Base-by-base conservation (phyloP, 352 stramenopile genomes). In the Globisporangium spinosum region DNA sequence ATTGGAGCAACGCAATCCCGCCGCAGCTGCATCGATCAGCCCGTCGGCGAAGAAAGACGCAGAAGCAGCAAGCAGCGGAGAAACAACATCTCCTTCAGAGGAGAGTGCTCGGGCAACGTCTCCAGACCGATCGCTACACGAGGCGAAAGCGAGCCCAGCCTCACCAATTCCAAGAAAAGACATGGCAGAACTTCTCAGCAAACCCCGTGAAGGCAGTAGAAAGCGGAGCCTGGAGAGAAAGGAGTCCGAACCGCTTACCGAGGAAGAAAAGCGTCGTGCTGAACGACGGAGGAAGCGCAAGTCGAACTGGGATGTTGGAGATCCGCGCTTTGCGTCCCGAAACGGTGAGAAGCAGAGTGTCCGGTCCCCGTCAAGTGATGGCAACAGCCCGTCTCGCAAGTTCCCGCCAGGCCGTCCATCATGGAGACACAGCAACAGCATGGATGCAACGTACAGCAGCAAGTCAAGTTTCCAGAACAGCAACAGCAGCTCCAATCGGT, bases 271-370 rank as follows among this genome's bases (percentile, higher is more conserved):
- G n/a, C 80, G 81, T 3, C 80, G 85, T 51, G 79, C 83, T 6
- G 81, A 90, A 69, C 76, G 83, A 34, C 79, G 87, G 58, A 79
- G 85, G 67, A 82, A 79, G 32, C 82, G 81, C 32, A 93, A 90
- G 58, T 85, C 85, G 0, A 91, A 94, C 65, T 95, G 87, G 87
- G 87, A 95, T 68, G 82, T 93, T 8, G 85, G 85, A 29, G 87
- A 95, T 56, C 87, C 87, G 3, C 82, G 84, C 0, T 73, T 79
- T 13, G 79, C 71, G 59, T 72, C 71, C 43, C 82, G 72, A 15
- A 74, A 70, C 43, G 40, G 74, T 27, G 58, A 71, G 25, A 60
- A 64, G 40, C 62, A 34, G 20, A 38, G 20, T 6, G 40, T 29
- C 8, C 66, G 58, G 17, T 65, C 61, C 35, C 67, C 62, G 7